Conservation (phyloP, 176 grass and related monocot genomes). For the Thalia dealbata region DNA sequence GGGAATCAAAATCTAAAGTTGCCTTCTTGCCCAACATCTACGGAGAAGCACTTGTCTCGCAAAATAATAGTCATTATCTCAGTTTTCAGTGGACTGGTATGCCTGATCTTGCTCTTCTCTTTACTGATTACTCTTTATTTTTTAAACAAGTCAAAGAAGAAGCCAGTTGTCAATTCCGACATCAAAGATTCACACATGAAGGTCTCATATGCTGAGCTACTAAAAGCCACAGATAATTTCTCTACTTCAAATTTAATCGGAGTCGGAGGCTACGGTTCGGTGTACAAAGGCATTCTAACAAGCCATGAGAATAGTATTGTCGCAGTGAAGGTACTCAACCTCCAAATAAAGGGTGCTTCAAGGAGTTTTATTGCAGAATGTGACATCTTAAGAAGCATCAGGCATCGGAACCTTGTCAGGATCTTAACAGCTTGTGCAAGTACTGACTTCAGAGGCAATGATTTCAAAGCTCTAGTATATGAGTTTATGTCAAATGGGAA, state of each 20-base stretch:
- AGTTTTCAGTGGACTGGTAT: slow-evolving; percentile 1
- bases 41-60: neutral
- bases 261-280: slow-evolving; percentile 28
- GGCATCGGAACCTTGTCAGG: slow-evolving; percentile 38
- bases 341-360: slow-evolving; percentile 27
- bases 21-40: neutral
- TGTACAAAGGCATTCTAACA: slow-evolving; percentile 31
- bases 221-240: slow-evolving; percentile 34
- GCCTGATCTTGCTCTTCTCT: slow-evolving; percentile 9
- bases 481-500: slow-evolving; percentile 37
- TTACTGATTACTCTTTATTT: neutral
- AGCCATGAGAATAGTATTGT: slow-evolving; percentile 14
- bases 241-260: slow-evolving; percentile 28
- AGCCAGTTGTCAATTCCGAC: no score
- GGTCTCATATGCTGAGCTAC: slow-evolving; percentile 30
- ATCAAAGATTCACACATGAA: slow-evolving; percentile 8
- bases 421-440: slow-evolving; percentile 35
- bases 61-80: neutral
- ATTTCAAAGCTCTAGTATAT: slow-evolving; percentile 48
- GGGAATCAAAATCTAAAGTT: slow-evolving; percentile 9
- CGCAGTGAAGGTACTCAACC: slow-evolving; percentile 41
- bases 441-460: slow-evolving; percentile 30
- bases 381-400: slow-evolving; percentile 25
- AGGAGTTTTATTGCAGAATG: slow-evolving; percentile 40
- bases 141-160: neutral